These are phyloP conservation scores for Capsicum pubescens DNA, from an alignment of 257 asterid species.

Conservation along the genomic window DNA sequence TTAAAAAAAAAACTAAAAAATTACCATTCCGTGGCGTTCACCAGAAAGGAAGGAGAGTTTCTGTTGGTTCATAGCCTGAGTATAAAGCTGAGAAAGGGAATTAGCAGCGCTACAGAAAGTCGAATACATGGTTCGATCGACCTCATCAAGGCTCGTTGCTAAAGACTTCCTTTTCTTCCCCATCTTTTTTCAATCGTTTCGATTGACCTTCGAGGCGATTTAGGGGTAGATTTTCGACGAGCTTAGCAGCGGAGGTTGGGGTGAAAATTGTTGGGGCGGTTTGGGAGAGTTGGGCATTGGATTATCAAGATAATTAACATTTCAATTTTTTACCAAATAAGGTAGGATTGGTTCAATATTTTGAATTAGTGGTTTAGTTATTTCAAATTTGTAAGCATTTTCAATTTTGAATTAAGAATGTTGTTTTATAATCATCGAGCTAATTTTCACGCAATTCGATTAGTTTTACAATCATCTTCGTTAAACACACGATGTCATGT, in stretches of 20 bases:
- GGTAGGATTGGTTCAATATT: background rate
- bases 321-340: background rate
- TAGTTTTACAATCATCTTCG: too few species aligned
- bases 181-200: conserved; percentile 42
- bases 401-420: too few species aligned
- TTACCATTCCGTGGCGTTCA: conserved; percentile 82
- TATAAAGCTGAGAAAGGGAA: conserved; percentile 88
- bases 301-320: background rate
- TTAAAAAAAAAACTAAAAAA: background rate
- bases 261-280: background rate
- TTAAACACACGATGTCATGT: too few species aligned
- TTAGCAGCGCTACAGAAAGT: conserved; percentile 90
- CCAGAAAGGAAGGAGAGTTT: conserved; percentile 91
- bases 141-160: conserved; percentile 85
- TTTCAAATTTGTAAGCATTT: too few species aligned
- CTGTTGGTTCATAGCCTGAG: conserved; percentile 91
- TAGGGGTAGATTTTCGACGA: background rate
- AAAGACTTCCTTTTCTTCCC: conserved; percentile 92
- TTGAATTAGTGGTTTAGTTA: background rate
- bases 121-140: conserved; percentile 91
- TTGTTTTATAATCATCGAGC: too few species aligned
- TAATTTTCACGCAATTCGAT: too few species aligned
- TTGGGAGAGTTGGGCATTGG: background rate
- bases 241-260: background rate
- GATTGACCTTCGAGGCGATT: background rate